These are phyloP conservation scores for Lipomyces chichibuensis DNA, from an alignment of 805 yeast species.

Conservation along the genomic window DNA sequence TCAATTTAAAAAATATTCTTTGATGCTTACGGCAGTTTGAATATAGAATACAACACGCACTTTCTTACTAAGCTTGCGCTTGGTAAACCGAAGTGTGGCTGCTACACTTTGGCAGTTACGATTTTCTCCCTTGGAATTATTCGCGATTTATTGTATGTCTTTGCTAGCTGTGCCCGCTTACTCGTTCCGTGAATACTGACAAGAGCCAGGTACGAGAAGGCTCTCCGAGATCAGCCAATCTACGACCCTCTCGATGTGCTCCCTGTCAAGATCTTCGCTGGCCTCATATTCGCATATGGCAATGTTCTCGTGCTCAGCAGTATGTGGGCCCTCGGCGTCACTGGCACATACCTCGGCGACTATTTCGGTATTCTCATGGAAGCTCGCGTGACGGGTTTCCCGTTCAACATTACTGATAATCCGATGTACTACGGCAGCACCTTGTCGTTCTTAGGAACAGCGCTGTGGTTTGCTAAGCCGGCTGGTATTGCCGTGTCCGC, in stretches of 20 bases:
- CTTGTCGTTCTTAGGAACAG: constrained; percentile 86
- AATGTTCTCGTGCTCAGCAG: constrained; percentile 79
- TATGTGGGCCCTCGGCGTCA: constrained; percentile 90
- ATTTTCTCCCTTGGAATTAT: constrained; percentile 84
- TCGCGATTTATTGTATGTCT: constrained; percentile 65
- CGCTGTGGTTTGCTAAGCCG: constrained; percentile 81
- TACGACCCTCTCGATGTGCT: constrained; percentile 54
- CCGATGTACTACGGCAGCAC: constrained; percentile 98
- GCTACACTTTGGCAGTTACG: constrained; percentile 78
- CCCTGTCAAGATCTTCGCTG: constrained; percentile 56
- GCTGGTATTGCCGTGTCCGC: constrained; percentile 77
- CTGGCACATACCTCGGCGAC: constrained; percentile 98
- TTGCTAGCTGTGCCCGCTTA: background rate
- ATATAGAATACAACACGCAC: constrained; percentile 71
- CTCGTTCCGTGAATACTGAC: background rate
- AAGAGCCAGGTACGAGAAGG: constrained; percentile 56
- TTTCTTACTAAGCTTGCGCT: constrained; percentile 73
- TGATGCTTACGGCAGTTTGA: background rate
- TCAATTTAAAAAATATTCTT: background rate
- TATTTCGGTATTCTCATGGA: constrained; percentile 95
- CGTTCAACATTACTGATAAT: constrained; percentile 85
- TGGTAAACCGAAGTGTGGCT: constrained; percentile 69
- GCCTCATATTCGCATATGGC: constrained; percentile 63
- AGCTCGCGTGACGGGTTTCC: constrained; percentile 86
- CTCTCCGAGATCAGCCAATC: constrained; percentile 71